Conservation (phyloP, 1,284 basidiomycete species). For the Ustilago nuda region DNA sequence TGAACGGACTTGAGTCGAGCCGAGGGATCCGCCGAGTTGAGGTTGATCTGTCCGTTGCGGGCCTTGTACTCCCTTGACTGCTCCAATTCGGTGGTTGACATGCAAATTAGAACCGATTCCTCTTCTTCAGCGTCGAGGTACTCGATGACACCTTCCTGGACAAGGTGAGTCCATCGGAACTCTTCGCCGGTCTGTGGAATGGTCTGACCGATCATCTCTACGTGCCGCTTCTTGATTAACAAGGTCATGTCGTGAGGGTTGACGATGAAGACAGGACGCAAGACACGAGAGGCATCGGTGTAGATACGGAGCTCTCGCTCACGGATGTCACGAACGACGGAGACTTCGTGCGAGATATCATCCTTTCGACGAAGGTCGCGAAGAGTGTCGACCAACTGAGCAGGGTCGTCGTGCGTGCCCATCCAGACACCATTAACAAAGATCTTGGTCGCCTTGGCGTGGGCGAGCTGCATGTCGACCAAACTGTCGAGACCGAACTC, state of each 20-base stretch:
- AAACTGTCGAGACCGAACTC: constrained; percentile 79
- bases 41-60: constrained; percentile 73
- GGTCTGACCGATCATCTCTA: constrained; percentile 76
- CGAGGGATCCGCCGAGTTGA: constrained; percentile 81
- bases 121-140: constrained; percentile 98
- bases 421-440: constrained; percentile 99
- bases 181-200: constrained; percentile 54
- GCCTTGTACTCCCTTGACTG: constrained; percentile 73
- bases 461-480: constrained; percentile 64
- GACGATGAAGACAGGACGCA: constrained; percentile 96
- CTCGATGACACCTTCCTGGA: constrained; percentile 91
- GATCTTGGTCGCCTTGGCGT: constrained; percentile 80
- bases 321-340: constrained; percentile 95
- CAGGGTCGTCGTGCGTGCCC: constrained; percentile 96
- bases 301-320: constrained; percentile 94
- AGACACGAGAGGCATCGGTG: constrained; percentile 96
- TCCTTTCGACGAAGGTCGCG: constrained; percentile 91
- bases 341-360: constrained; percentile 95
- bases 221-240: constrained; percentile 85
- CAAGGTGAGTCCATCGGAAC: constrained; percentile 84
- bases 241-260: constrained; percentile 79
- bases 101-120: constrained; percentile 99
- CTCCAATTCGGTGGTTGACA: constrained; percentile 95
- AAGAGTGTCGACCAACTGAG: constrained; percentile 90
- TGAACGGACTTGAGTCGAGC: constrained; percentile 76